Evolutionary conservation across 768 basidiomycete genomes (phyloP).

Genomic region (Pulveroboletus sp.): DNA sequence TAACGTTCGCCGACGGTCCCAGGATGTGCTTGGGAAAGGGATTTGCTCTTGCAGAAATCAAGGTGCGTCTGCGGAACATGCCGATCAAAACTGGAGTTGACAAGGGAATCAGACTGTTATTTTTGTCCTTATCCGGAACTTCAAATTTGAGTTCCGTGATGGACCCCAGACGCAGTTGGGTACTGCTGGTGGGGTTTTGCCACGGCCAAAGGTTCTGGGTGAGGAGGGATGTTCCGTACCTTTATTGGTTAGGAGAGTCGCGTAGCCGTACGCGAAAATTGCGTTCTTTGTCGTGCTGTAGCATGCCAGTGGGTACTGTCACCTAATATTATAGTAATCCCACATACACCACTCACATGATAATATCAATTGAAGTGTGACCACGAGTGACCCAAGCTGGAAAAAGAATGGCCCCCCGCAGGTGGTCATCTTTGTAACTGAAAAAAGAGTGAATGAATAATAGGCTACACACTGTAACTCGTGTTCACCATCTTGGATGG

Average conservation of each 20-base stretch:
- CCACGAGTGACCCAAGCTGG: no score
- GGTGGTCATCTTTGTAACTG: no score
- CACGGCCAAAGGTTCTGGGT: constrained; percentile 33
- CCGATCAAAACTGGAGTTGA: no score
- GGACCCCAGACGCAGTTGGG: constrained; percentile 36
- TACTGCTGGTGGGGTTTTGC: constrained; percentile 26
- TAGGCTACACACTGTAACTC: no score
- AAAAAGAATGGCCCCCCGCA: no score
- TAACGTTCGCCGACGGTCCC: constrained; percentile 30
- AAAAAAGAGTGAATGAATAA: no score
- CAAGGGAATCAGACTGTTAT: constrained; percentile 4
- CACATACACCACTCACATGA: neutral
- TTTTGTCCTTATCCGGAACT: constrained; percentile 36
- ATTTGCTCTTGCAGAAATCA: constrained; percentile 28
- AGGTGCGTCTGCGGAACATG: constrained; percentile 10
- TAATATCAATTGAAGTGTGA: no score
- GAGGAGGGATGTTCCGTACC: constrained; percentile 14
- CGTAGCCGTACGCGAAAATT: neutral
- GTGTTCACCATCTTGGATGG: no score
- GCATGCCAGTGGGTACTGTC: no score
- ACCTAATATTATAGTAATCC: neutral
- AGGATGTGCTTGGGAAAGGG: constrained; percentile 27
- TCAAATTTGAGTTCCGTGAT: constrained; percentile 29
- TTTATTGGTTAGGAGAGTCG: constrained; percentile 4
- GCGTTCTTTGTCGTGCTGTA: no score